Percentiles rank a stretch among this genome's conserved stretches.
These are phyloP conservation scores for Vitellaria paradoxa DNA, from an alignment of 179 eudicot genomes.

Conservation along the genomic window DNA sequence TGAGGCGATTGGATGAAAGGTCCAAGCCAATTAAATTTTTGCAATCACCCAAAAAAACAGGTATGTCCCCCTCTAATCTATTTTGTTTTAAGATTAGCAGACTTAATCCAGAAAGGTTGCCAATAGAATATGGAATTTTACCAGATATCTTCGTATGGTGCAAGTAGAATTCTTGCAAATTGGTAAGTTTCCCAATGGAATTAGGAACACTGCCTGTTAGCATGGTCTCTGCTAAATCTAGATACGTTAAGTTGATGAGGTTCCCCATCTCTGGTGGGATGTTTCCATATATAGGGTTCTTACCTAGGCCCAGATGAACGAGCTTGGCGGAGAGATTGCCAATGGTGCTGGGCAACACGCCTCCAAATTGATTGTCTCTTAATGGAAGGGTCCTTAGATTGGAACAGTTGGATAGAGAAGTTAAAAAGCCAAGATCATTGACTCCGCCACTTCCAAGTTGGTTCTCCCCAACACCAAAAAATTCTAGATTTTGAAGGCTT, in stretches of 20 bases:
- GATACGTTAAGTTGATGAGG: background rate
- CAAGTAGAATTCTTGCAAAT: background rate
- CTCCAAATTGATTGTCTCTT: background rate
- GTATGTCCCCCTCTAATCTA: too few relatives aligned
- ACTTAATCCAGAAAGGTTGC: too few relatives aligned
- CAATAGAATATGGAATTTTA: too few relatives aligned
- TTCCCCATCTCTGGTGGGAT: constrained; percentile 20
- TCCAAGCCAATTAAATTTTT: too few relatives aligned
- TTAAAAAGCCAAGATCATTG: background rate
- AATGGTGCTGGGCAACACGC: constrained; percentile 1
- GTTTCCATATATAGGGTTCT: constrained; percentile 4
- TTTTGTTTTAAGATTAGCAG: too few relatives aligned
- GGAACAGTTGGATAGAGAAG: constrained; percentile 5
- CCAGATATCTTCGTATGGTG: too few relatives aligned
- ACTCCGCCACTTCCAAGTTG: background rate
- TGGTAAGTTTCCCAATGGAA: constrained; percentile 13
- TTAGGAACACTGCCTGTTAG: constrained; percentile 21
- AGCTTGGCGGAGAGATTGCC: constrained; percentile 16
- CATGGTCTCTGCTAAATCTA: constrained; percentile 1
- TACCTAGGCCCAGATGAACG: background rate
- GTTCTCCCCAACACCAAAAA: too few relatives aligned
- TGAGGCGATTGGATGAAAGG: too few relatives aligned
- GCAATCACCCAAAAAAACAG: too few relatives aligned
- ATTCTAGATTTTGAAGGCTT: background rate
- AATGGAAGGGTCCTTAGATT: background rate